These are phyloP conservation scores for Themeda triandra DNA, from an alignment of 176 grass and related monocot genomes.

Conservation along the genomic window DNA sequence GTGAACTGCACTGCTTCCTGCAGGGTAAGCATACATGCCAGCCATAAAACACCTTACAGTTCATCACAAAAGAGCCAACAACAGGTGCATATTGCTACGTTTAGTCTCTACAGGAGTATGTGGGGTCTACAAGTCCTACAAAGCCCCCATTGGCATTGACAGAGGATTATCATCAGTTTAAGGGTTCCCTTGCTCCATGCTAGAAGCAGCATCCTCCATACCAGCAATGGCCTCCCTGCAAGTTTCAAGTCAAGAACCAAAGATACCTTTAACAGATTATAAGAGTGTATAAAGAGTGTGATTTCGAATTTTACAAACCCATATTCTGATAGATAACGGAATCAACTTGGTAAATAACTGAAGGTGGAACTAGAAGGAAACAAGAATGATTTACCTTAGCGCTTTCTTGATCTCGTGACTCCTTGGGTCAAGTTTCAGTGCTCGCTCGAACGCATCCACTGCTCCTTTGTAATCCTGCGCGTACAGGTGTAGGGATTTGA, in stretches of 20 bases:
- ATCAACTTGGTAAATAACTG: too few relatives aligned
- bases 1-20: not conserved
- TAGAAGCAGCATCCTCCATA: not conserved
- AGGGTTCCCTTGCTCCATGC: not conserved
- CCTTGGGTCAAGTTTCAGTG: too few relatives aligned
- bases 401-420: too few relatives aligned
- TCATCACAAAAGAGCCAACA: not conserved
- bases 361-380: too few relatives aligned
- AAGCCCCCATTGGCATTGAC: not conserved
- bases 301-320: not conserved
- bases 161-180: not conserved
- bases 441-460: too few relatives aligned
- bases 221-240: not conserved
- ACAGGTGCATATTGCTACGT: not conserved
- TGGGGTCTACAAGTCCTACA: not conserved
- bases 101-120: not conserved
- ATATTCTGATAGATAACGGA: too few relatives aligned
- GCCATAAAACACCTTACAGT: not conserved
- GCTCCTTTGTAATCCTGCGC: too few relatives aligned
- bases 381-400: too few relatives aligned
- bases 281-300: not conserved
- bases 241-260: not conserved
- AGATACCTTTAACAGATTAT: not conserved
- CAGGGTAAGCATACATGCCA: not conserved
- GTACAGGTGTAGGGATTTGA: too few relatives aligned